Evolutionary conservation across 768 basidiomycete genomes (phyloP), one percentile per base, ranked within the genome.

Genomic region (Lepiota venenata): DNA sequence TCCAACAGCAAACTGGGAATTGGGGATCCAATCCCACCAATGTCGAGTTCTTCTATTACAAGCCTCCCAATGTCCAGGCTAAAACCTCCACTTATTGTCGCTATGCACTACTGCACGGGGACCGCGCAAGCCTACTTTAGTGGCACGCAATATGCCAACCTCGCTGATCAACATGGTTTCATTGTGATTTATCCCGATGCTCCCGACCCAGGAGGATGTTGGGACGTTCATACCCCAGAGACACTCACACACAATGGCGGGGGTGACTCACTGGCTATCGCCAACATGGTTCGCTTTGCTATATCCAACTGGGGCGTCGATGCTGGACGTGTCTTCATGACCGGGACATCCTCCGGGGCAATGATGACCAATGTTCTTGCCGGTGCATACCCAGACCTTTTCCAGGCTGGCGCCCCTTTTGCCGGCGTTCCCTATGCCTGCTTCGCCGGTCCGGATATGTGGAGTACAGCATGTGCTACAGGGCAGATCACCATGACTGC

Each of bases 281-380:
- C 71, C 0, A 74, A 68, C 18, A 71, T 74, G 63, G 71, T 77
- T 37, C 69, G 72, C 36, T 82, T 73, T 59, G 77, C 81, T 14
- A 76, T 82, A 45, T 47, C 66, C 18, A 79, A 70, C 66, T 80
- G 69, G 55, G 71, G 70, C 32, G 79, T 79, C 36, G 74, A 81
- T 57, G 37, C 76, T 2, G 60, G 55, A n/a, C 70, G 72, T 37
- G 80, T 82, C 54, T 82, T 75, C 63, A 74, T 73, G 22, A 78
- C 77, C 32, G 81, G 81, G 14, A 72, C 73, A 2, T 76, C 75
- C 3, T 81, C 80, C 2, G 82, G 81, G 40, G 76, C 74, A 1
- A 84, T 83, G 82, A 83, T 82, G 81, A 82, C 81, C 52, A 79
- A 76, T 60, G 80, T 82, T 21, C 68, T 82, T 39, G 66, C 69